Conservation (phyloP, 1,284 basidiomycete genomes). For the Ustilago curta region DNA sequence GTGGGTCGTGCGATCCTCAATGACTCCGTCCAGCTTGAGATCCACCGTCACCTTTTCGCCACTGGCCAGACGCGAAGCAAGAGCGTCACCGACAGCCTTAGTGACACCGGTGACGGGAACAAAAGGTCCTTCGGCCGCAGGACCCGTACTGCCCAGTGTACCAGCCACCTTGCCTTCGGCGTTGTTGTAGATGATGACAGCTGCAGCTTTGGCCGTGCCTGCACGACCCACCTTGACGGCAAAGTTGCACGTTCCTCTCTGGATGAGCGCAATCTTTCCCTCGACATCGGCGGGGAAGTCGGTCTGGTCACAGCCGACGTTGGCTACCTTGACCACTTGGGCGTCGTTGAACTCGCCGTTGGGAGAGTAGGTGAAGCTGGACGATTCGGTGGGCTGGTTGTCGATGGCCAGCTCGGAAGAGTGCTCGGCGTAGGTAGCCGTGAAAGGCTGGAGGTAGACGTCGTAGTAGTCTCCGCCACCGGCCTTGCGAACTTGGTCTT, state of each 20-base stretch:
- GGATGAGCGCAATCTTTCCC: conserved; percentile 41
- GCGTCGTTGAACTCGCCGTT: conserved; percentile 29
- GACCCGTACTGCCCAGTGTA: conserved; percentile 25
- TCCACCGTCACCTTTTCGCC: conserved; percentile 36
- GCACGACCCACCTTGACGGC: conserved; percentile 31
- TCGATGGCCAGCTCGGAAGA: conserved; percentile 31
- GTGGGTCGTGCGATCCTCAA: conserved; percentile 35
- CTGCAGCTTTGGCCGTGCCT: conserved; percentile 33
- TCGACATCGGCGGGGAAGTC: conserved; percentile 30
- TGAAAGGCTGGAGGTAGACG: conserved; percentile 41
- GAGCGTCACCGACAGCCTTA: conserved; percentile 13
- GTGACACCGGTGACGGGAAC: conserved; percentile 35
- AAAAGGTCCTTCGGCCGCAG: conserved; percentile 29
- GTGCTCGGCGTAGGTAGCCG: conserved; percentile 39
- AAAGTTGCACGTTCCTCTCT: conserved; percentile 32
- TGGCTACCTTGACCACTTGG: conserved; percentile 30
- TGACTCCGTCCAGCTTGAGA: conserved; percentile 28
- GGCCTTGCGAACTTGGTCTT: conserved; percentile 14
- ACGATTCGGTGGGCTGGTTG: conserved; percentile 17
- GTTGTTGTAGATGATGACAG: conserved; percentile 41
- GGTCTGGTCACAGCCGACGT: conserved; percentile 33
- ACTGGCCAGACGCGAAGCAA: conserved; percentile 20
- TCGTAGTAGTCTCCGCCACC: conserved; percentile 31
- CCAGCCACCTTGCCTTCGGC: conserved; percentile 27
- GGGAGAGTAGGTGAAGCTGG: conserved; percentile 38